Evolutionary conservation across 129 eudicot species (phyloP), one percentile per base, ranked within the genome.

Genomic region (Chrysanthemum seticuspe): DNA sequence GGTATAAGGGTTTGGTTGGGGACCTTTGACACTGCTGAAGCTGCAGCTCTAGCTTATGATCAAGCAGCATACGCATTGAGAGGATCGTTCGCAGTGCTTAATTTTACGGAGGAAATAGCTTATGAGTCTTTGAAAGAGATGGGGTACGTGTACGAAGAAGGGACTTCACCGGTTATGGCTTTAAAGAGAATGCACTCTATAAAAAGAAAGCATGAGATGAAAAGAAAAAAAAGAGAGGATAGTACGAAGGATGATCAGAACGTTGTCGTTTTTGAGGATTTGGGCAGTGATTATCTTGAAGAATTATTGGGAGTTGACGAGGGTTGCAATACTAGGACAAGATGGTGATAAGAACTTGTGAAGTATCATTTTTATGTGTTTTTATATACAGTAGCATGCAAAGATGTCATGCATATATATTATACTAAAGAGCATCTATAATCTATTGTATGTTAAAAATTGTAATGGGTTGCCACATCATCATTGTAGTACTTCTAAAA

Each of bases 21-120:
- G 16, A 76, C 80, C 15, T 76, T 76, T 29, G 80, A 76, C 13
- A 76, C 79, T 4, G 67, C 79, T 7, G 79, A 76, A 14, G 79
- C 36, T 4, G 79, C 79, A 11, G 80, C 80, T 16, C 12, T 76
- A 15, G 80, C 80, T 2, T 76, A 76, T 34, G 80, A 76, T 51
- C 80, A 76, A 61, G 80, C 80, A 6, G 80, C 80, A 10, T 62
- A 27, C 34, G 23, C 67, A 31, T 12, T 62, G 48, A n/a, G 47
- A 6, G 67, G 67, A 62, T 62, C 67, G 1, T n/a, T 10, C 19
- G 67, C 67, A 1, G 67, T 62, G 67, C 44, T 62, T 27, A 62
- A 62, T 62, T 62, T 62, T 15, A 62, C 67, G 10, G 48, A 62
- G 44, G 67, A 62, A 48, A 31, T 27, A 47, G 67, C 67, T 2